Evolutionary conservation across 2,329 filamentous ascomycete genomes (phyloP).

Genomic region (Epichloe coenophiala): DNA sequence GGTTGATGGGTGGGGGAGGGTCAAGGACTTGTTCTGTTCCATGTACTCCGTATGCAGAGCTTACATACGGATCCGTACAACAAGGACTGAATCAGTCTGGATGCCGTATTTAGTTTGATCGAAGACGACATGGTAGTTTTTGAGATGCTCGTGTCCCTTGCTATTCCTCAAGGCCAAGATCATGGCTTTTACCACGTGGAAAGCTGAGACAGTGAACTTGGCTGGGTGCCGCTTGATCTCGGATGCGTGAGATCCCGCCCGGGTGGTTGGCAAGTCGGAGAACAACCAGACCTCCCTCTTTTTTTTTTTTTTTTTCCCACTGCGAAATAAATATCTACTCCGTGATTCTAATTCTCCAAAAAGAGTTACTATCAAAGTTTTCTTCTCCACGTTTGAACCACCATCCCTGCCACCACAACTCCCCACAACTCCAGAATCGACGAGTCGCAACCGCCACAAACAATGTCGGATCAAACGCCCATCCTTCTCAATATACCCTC

Average conservation of each 20-base stretch:
- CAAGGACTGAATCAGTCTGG: too few relatives aligned
- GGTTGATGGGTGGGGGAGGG: background rate
- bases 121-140: too few relatives aligned
- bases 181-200: too few relatives aligned
- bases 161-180: too few relatives aligned
- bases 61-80: too few relatives aligned
- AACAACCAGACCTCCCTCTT: too few relatives aligned
- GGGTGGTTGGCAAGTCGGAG: background rate
- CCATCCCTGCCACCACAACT: background rate
- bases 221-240: background rate
- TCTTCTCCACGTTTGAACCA: background rate
- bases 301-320: background rate
- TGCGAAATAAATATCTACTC: too few relatives aligned
- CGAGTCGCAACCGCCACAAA: background rate
- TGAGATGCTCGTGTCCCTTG: too few relatives aligned
- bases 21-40: too few relatives aligned
- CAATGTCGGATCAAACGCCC: conserved; percentile 8
- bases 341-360: background rate
- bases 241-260: conserved; percentile 3
- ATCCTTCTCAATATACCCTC: conserved; percentile 27
- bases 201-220: background rate
- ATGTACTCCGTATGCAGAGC: too few relatives aligned
- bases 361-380: too few relatives aligned
- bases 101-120: too few relatives aligned
- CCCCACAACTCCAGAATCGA: background rate